Conservation (phyloP, 2,329 filamentous ascomycete genomes). For the Verticillium alfalfae region DNA sequence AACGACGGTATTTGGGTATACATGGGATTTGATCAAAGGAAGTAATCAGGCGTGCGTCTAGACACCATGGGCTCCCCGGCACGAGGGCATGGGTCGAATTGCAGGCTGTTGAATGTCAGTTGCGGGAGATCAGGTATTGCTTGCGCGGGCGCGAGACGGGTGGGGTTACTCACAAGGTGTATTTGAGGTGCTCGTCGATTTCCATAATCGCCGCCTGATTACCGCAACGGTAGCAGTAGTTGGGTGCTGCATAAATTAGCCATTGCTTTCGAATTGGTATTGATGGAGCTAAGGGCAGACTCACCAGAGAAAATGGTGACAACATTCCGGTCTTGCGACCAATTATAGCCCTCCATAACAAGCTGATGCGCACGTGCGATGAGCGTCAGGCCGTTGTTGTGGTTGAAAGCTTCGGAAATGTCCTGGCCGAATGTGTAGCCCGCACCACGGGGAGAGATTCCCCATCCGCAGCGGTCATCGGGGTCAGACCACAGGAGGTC, state of each 20-base stretch:
- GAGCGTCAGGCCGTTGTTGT: slow-evolving; percentile 94
- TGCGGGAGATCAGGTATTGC: background rate
- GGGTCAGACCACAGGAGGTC: slow-evolving; percentile 97
- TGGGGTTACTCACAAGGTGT: slow-evolving; percentile 78
- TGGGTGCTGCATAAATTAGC: slow-evolving; percentile 52
- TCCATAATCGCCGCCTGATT: slow-evolving; percentile 99
- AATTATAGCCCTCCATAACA: slow-evolving; percentile 99
- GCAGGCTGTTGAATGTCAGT: slow-evolving; percentile 60
- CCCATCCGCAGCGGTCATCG: slow-evolving; percentile 94
- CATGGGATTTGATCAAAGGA: slow-evolving; percentile 61
- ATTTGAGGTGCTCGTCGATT: slow-evolving; percentile 98
- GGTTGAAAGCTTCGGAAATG: slow-evolving; percentile 97
- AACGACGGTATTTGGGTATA: background rate
- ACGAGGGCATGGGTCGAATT: slow-evolving; percentile 97
- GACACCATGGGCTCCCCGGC: slow-evolving; percentile 99
- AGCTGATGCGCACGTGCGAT: slow-evolving; percentile 96
- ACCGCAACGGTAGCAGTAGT: slow-evolving; percentile 98
- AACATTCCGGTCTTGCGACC: slow-evolving; percentile 97
- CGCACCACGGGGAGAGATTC: slow-evolving; percentile 88
- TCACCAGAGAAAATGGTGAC: slow-evolving; percentile 97
- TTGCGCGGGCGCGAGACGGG: background rate
- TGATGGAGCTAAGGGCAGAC: slow-evolving; percentile 12
- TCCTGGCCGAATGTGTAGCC: slow-evolving; percentile 96
- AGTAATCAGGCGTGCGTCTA: slow-evolving; percentile 96
- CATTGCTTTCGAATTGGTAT: background rate